phyloP scores from a whole-genome alignment of 495 filamentous ascomycete genomes.

The Tricharina praecox region DNA sequence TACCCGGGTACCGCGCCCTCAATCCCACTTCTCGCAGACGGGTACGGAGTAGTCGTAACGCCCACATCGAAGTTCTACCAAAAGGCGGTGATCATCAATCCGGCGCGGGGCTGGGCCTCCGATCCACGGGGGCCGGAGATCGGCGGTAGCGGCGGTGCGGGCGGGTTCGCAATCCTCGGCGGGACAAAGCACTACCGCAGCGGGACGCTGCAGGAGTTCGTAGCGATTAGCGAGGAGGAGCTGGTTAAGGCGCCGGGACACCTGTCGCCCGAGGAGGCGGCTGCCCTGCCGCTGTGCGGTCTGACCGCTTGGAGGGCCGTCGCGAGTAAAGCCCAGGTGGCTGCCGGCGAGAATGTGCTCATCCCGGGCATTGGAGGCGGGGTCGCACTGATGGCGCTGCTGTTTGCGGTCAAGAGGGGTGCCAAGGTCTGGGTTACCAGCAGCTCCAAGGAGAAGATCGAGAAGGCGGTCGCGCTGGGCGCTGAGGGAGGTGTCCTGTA shows the following conservation, averaged over 20 bases:
- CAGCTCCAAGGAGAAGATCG: slow-evolving; percentile 46
- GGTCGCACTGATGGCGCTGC: slow-evolving; percentile 52
- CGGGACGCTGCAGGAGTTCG: slow-evolving; percentile 52
- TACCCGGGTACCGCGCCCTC: slow-evolving; percentile 67
- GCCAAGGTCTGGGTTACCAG: slow-evolving; percentile 54
- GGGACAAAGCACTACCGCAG: slow-evolving; percentile 41
- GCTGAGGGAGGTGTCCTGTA: slow-evolving; percentile 55
- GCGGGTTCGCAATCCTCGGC: slow-evolving; percentile 47
- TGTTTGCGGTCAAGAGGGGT: slow-evolving; percentile 50
- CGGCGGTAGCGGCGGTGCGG: slow-evolving; percentile 7
- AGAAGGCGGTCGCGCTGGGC: slow-evolving; percentile 44
- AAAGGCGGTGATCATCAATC: slow-evolving; percentile 59
- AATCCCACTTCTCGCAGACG: slow-evolving; percentile 62
- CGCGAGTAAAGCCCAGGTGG: slow-evolving; percentile 50
- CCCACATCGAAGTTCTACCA: slow-evolving; percentile 36
- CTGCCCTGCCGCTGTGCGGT: slow-evolving; percentile 63
- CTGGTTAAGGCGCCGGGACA: slow-evolving; percentile 59
- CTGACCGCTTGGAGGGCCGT: slow-evolving; percentile 78
- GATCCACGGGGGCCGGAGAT: slow-evolving; percentile 57
- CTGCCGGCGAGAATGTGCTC: slow-evolving; percentile 45
- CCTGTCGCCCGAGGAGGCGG: slow-evolving; percentile 52
- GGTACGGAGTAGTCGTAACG: slow-evolving; percentile 50
- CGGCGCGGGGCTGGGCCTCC: slow-evolving; percentile 55
- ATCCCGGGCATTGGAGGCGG: slow-evolving; percentile 70
- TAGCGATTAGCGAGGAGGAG: slow-evolving; percentile 50